Base-by-base conservation (phyloP, 2,329 filamentous ascomycete species). In the Cadophora sp. region DNA sequence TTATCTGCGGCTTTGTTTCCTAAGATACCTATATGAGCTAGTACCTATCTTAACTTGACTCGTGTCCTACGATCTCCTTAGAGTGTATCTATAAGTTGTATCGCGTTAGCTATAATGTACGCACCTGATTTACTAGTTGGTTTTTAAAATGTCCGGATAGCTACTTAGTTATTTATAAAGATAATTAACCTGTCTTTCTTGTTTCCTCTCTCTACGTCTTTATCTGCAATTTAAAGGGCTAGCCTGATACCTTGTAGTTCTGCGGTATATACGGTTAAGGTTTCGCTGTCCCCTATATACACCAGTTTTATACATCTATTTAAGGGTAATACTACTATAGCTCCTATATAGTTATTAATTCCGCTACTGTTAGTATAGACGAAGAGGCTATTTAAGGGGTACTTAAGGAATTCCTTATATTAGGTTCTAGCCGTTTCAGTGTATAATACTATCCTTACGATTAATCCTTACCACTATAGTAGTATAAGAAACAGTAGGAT, bases 211-310 rank as follows among this genome's bases (percentile, higher is more conserved):
- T 68, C 56, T 51, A 5, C 11, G 40, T 68, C 51, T 16, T 68
- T 50, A 40, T 59, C 22, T 60, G 67, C 43, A 34, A 67, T 72
- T 29, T 65, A 8, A 60, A 72, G 69, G 27, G 73, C 71, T 26
- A 72, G 27, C 29, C 48, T 62, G 24, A 73, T 72, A 24, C 69
- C 66, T 62, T 71, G 46, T 31, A 74, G 31, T 62, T 74, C 72
- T 53, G 64, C 72, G 7, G 65, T 51, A 59, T 73, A 74, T 64
- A 74, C 70, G 11, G 70, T 74, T 43, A 70, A 77, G 31, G 31
- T 34, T 34, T 34, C 31, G 11, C 31, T 34, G 31, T 34, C 31
- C 31, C 31, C 31, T 11, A 34, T 34, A 11, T 34, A 34, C 31
- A 11, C 31, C 31, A 34, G 31, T 34, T 34, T 34, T 34, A 12